These are phyloP conservation scores for Lathyrus tuberosus DNA, from an alignment of 306 rosid genomes.

Conservation along the genomic window DNA sequence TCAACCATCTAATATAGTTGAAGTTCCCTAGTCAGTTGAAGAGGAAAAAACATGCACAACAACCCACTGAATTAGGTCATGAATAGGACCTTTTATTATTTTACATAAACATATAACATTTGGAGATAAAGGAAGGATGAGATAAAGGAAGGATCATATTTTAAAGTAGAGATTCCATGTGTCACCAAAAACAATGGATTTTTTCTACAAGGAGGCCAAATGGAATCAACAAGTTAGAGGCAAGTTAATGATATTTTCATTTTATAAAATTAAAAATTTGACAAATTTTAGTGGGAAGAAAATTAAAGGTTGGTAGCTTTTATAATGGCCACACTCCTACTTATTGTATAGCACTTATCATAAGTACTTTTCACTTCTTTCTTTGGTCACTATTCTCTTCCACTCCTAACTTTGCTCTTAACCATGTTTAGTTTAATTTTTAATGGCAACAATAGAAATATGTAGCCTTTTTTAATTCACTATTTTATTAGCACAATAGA, in stretches of 20 bases:
- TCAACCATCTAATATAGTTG: neutral
- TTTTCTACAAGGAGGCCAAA: neutral
- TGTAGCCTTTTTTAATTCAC: conserved; percentile 21
- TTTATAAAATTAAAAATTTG: neutral
- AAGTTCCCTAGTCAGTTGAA: conserved; percentile 3
- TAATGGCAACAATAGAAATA: conserved; percentile 3
- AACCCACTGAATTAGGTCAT: conserved; percentile 32
- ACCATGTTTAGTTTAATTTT: conserved; percentile 2
- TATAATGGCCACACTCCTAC: neutral
- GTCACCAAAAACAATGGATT: neutral
- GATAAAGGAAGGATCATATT: neutral
- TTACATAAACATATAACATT: conserved; percentile 14
- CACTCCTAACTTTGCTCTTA: conserved; percentile 7
- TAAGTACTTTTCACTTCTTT: conserved; percentile 32
- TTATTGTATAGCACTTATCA: conserved; percentile 45
- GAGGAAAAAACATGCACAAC: neutral
- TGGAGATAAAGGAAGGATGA: conserved; percentile 5
- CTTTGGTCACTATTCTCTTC: conserved; percentile 26
- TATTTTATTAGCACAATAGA: conserved; percentile 9
- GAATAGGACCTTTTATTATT: conserved; percentile 30
- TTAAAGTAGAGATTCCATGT: conserved; percentile 3
- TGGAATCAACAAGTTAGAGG: neutral
- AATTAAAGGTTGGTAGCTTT: conserved; percentile 16
- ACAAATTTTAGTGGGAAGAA: conserved; percentile 13
- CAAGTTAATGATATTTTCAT: conserved; percentile 4